Percentiles rank a stretch among this genome's conserved stretches.
Conservation (phyloP, 2,329 filamentous ascomycete genomes). For the Penicillium sp. region DNA sequence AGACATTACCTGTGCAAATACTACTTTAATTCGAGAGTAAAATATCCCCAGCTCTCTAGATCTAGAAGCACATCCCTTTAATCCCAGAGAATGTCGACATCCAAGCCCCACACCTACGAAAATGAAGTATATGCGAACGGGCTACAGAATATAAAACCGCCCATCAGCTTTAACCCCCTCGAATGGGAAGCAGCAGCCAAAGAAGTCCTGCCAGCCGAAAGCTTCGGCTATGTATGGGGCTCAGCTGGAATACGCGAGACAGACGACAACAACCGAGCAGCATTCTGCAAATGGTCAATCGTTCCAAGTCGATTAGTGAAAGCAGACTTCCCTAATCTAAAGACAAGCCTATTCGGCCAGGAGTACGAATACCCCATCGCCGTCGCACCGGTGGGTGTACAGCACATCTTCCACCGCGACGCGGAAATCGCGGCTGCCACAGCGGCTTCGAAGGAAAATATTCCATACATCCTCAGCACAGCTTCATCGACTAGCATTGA, state of each 20-base stretch:
- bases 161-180: constrained; percentile 58
- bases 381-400: constrained; percentile 69
- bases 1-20: background rate
- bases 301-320: constrained; percentile 27
- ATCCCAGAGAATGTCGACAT: background rate
- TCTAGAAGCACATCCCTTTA: background rate
- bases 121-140: constrained; percentile 49
- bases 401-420: constrained; percentile 65
- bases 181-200: constrained; percentile 56
- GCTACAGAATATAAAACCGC: constrained; percentile 47
- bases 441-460: constrained; percentile 57
- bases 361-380: constrained; percentile 55
- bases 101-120: constrained; percentile 30
- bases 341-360: constrained; percentile 53
- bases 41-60: background rate
- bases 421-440: constrained; percentile 63
- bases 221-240: constrained; percentile 61
- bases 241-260: constrained; percentile 48
- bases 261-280: constrained; percentile 29
- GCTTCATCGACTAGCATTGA: constrained; percentile 60
- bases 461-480: constrained; percentile 68
- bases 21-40: no score
- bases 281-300: constrained; percentile 32
- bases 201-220: constrained; percentile 47
- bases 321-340: constrained; percentile 47